Evolutionary conservation across 495 filamentous ascomycete species (phyloP).

Genomic region (Neurospora sublineolata): DNA sequence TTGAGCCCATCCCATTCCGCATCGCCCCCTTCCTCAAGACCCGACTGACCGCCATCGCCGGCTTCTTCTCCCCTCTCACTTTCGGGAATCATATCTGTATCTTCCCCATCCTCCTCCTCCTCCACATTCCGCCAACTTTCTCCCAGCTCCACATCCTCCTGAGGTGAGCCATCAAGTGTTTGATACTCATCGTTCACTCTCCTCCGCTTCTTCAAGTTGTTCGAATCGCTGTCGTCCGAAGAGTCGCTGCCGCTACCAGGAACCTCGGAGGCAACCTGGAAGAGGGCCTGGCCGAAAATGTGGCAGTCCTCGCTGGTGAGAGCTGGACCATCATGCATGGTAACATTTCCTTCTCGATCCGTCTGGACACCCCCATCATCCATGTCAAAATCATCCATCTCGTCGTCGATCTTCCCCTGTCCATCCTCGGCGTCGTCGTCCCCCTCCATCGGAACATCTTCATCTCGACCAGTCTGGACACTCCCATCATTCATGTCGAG

Average conservation of each 20-base stretch:
- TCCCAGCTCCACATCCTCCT: not conserved
- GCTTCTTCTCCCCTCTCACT: not conserved
- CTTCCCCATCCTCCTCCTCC: not conserved
- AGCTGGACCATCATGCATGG: not conserved
- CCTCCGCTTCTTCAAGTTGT: constrained; percentile 73
- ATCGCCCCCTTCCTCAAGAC: not conserved
- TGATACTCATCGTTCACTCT: constrained; percentile 18
- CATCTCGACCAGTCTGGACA: not conserved
- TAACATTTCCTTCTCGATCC: not conserved
- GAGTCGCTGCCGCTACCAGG: constrained; percentile 48
- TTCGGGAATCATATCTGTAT: not conserved
- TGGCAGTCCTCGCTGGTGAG: constrained; percentile 44
- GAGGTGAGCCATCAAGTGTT: not conserved
- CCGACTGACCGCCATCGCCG: not conserved
- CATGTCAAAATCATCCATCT: not conserved
- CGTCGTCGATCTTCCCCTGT: not conserved
- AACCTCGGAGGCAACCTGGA: constrained; percentile 59
- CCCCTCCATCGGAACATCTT: not conserved
- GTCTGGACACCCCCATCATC: not conserved
- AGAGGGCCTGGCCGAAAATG: constrained; percentile 59
- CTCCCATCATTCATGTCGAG: not conserved
- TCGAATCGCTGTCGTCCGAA: constrained; percentile 39
- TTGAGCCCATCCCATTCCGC: not conserved
- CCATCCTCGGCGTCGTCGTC: not conserved
- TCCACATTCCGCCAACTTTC: not conserved